phyloP scores from a whole-genome alignment of 2,329 filamentous ascomycete genomes.

The Lachnum nothofagi region DNA sequence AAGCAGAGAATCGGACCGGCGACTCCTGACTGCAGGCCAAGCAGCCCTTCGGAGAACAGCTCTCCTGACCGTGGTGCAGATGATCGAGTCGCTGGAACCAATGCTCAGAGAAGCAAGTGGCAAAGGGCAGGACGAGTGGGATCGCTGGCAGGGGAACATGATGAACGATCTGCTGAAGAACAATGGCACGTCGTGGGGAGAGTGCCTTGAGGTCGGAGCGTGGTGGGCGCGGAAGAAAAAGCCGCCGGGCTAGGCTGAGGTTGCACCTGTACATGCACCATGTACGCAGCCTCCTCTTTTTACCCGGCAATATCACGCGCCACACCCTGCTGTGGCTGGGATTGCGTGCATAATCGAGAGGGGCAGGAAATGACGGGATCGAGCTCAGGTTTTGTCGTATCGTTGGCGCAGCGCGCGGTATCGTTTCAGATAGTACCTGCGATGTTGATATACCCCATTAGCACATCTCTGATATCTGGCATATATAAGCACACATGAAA shows the following conservation, averaged over 20 bases:
- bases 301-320: slow-evolving; percentile 11
- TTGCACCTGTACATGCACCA: neutral
- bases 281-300: neutral
- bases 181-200: slow-evolving; percentile 72
- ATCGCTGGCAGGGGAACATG: slow-evolving; percentile 82
- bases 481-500: neutral
- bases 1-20: slow-evolving; percentile 25
- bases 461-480: slow-evolving; percentile 4
- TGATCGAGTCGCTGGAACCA: slow-evolving; percentile 81
- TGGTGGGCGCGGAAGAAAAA: slow-evolving; percentile 87
- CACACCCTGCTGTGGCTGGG: slow-evolving; percentile 1
- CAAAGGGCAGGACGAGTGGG: slow-evolving; percentile 89
- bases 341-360: too few species aligned
- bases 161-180: slow-evolving; percentile 77
- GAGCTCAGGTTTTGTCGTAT: slow-evolving; percentile 46
- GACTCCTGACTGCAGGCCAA: slow-evolving; percentile 51
- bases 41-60: slow-evolving; percentile 71
- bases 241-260: slow-evolving; percentile 32
- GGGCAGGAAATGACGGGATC: too few species aligned
- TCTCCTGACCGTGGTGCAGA: slow-evolving; percentile 73
- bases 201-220: slow-evolving; percentile 80
- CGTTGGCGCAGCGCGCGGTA: slow-evolving; percentile 80
- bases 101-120: slow-evolving; percentile 74
- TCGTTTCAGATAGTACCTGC: slow-evolving; percentile 86
- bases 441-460: slow-evolving; percentile 27